Evolutionary conservation across 176 grass and related monocot genomes (phyloP).

Genomic region (Oryza nivara): DNA sequence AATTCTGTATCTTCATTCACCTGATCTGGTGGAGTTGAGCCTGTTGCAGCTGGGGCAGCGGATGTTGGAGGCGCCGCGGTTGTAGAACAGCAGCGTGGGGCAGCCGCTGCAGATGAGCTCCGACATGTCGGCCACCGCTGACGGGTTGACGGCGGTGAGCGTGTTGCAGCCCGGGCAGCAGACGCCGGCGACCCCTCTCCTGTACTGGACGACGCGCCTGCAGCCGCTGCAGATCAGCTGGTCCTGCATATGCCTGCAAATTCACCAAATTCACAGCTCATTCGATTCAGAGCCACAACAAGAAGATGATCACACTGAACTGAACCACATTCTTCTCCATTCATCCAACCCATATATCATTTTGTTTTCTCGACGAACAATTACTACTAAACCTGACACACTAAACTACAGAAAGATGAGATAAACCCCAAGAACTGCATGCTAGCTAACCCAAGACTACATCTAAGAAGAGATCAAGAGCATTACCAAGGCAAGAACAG

Average conservation of each 20-base stretch:
- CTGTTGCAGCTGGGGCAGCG: slow-evolving; percentile 52
- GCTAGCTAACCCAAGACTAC: too few relatives aligned
- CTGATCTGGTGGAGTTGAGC: slow-evolving; percentile 61
- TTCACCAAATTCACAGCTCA: background rate
- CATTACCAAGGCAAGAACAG: slow-evolving; percentile 39
- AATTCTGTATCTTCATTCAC: background rate
- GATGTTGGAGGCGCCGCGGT: slow-evolving; percentile 49
- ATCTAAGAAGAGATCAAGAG: background rate
- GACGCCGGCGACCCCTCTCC: slow-evolving; percentile 43
- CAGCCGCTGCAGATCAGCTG: slow-evolving; percentile 47
- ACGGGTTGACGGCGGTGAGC: slow-evolving; percentile 28
- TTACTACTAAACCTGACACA: background rate
- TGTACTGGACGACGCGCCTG: slow-evolving; percentile 49
- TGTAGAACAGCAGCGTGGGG: slow-evolving; percentile 53
- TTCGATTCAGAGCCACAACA: background rate
- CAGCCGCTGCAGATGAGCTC: slow-evolving; percentile 65
- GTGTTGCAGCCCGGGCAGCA: slow-evolving; percentile 52
- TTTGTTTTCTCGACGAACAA: background rate
- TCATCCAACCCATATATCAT: background rate
- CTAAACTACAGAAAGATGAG: too few relatives aligned
- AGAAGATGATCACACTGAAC: background rate
- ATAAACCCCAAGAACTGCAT: too few relatives aligned
- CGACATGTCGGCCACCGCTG: slow-evolving; percentile 41
- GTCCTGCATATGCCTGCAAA: slow-evolving; percentile 40
- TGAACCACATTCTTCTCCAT: background rate